Evolutionary conservation across 2,329 filamentous ascomycete species (phyloP).

Genomic region (Penicillium sp.): DNA sequence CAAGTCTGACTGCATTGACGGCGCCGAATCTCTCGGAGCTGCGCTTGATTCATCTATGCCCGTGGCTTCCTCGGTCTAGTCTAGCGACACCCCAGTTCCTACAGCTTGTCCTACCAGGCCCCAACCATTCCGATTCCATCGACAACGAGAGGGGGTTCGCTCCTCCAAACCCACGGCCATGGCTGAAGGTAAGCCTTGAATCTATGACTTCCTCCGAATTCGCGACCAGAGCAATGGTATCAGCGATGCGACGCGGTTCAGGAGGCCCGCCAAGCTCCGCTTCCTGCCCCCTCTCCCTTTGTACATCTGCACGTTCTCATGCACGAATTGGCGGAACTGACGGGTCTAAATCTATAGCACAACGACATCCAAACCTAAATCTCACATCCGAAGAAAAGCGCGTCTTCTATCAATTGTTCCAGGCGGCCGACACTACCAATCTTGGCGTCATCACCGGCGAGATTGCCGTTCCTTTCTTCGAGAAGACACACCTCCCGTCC

Average conservation of each 20-base stretch:
- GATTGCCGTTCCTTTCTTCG: conserved; percentile 93
- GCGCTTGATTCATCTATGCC: conserved; percentile 26
- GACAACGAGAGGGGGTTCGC: conserved; percentile 24
- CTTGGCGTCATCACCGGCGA: conserved; percentile 94
- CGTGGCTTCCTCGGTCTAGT: conserved; percentile 23
- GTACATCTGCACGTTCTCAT: neutral
- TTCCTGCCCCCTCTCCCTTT: conserved; percentile 10
- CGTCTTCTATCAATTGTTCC: conserved; percentile 86
- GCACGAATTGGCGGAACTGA: conserved; percentile 22
- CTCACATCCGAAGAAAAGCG: conserved; percentile 88
- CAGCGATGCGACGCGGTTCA: conserved; percentile 18
- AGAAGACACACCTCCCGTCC: conserved; percentile 84
- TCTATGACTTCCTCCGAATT: neutral
- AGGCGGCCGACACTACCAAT: conserved; percentile 83
- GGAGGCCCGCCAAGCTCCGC: conserved; percentile 22
- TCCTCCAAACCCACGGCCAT: conserved; percentile 29
- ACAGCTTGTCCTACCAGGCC: conserved; percentile 14
- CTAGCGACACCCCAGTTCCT: conserved; percentile 20
- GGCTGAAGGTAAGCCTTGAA: conserved; percentile 33
- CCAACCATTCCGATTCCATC: conserved; percentile 19
- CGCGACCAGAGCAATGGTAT: conserved; percentile 1
- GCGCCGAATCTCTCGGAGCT: conserved; percentile 8
- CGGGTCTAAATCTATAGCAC: conserved; percentile 19
- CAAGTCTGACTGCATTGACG: neutral
- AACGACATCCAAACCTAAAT: conserved; percentile 64